Evolutionary conservation across 257 asterid genomes (phyloP), one percentile per base, ranked within the genome.

Genomic region (Plantago ovata): DNA sequence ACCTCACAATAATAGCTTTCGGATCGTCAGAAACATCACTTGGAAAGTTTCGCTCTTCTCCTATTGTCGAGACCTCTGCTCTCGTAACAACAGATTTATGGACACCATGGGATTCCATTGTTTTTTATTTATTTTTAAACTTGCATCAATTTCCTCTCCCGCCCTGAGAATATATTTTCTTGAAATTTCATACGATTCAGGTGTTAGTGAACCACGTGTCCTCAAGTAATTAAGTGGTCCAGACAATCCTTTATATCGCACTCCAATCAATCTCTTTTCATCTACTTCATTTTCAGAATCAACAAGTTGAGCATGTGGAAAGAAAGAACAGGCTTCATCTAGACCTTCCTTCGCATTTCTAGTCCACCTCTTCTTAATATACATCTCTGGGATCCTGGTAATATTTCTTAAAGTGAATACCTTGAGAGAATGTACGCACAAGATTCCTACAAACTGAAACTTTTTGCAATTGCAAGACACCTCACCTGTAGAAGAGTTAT

Each of bases 331-430:
- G 2, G 32, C 21, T 59, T 32, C 55, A 59, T 12, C 43, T 0
- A n/a, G 4, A 3, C 40, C 38, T 5, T 58, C 33, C n/a, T 45
- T 46, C 2, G 18, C 33, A 18, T 24, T 60, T 10, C 32, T 60
- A 14, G 19, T 59, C 64, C 46, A 59, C 21, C 54, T 43, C 10
- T 59, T 59, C 43, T 11, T 42, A 42, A 44, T 44, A n/a, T 60
- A 60, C 12, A 19, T 19, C 19, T 57, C 19, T 0, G 46, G 32
- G 19, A 53, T 38, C 22, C n/a, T 13, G 3, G 7, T 39, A 16
- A 60, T 33, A 60, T 46, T 28, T 28, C 44, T 60, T 14, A 0
- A 24, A 24, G 22, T 23, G n/a, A 60, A 19, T 16, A 44, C 23
- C 28, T 45, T 60, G 3, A 60, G 55, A 10, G 24, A 43, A 45